These are phyloP conservation scores for Pythium myriotylum DNA, from an alignment of 352 stramenopile species.

Conservation along the genomic window DNA sequence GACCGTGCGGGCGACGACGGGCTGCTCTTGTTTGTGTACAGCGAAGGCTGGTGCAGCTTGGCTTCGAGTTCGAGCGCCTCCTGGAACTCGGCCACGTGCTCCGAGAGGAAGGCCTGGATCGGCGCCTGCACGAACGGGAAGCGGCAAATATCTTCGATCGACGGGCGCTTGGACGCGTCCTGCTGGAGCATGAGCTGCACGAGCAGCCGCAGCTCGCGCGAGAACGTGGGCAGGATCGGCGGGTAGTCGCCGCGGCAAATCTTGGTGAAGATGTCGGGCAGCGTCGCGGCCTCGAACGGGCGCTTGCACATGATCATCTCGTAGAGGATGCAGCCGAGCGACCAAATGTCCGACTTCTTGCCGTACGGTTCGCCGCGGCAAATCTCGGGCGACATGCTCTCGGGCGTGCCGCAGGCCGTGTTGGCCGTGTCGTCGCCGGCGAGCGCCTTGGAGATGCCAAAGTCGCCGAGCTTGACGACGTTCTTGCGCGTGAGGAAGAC, in stretches of 20 bases:
- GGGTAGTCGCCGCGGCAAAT: slow-evolving; percentile 89
- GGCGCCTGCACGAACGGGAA: slow-evolving; percentile 86
- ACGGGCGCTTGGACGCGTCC: slow-evolving; percentile 82
- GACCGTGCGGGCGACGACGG: not conserved
- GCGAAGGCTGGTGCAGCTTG: slow-evolving; percentile 83
- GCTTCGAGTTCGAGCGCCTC: slow-evolving; percentile 84
- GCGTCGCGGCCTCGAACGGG: slow-evolving; percentile 80
- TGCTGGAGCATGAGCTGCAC: slow-evolving; percentile 90
- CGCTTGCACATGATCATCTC: slow-evolving; percentile 90
- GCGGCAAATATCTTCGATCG: slow-evolving; percentile 89
- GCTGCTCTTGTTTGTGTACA: slow-evolving; percentile 43
- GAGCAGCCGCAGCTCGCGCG: slow-evolving; percentile 77
- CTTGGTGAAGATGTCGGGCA: slow-evolving; percentile 87
- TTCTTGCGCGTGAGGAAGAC: slow-evolving; percentile 88
- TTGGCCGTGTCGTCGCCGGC: slow-evolving; percentile 78
- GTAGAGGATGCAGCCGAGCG: slow-evolving; percentile 88
- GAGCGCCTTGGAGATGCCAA: slow-evolving; percentile 88
- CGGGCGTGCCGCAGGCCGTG: slow-evolving; percentile 82
- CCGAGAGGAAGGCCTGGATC: slow-evolving; percentile 83
- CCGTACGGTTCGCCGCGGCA: slow-evolving; percentile 86
- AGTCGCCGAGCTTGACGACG: slow-evolving; percentile 88
- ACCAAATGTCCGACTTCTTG: slow-evolving; percentile 92
- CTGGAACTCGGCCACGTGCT: slow-evolving; percentile 87
- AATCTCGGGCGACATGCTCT: slow-evolving; percentile 91
- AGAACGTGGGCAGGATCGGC: slow-evolving; percentile 76